Conservation (phyloP, 108 stramenopile species). For the Cylindrotheca fusiformis region DNA sequence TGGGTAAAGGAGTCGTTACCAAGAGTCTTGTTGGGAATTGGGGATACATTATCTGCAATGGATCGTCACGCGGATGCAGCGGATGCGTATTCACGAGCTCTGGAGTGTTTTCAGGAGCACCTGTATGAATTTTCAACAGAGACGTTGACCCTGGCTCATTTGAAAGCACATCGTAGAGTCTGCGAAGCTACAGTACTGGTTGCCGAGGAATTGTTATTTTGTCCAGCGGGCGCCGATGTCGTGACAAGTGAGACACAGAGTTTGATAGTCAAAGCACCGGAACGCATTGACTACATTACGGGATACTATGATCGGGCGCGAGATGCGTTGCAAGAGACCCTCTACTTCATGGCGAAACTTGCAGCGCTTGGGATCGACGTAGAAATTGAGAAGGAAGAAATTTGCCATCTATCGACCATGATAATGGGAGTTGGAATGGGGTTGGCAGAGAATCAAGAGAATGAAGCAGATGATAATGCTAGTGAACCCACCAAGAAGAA, state of each 20-base stretch:
- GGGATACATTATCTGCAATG: constrained; percentile 53
- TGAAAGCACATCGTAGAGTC: constrained; percentile 47
- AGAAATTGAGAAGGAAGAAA: constrained; percentile 67
- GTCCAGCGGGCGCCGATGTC: constrained; percentile 58
- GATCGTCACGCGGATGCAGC: constrained; percentile 65
- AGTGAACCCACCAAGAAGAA: constrained; percentile 31
- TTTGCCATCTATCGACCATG: constrained; percentile 65
- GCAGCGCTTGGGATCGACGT: constrained; percentile 44
- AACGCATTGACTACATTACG: constrained; percentile 60
- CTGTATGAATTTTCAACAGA: constrained; percentile 19
- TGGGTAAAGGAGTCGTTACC: constrained; percentile 63
- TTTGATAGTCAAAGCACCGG: constrained; percentile 55
- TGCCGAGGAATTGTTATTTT: constrained; percentile 68
- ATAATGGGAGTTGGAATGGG: constrained; percentile 70
- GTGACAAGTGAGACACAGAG: constrained; percentile 53
- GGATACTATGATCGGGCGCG: constrained; percentile 80
- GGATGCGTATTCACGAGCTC: constrained; percentile 68
- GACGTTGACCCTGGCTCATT: constrained; percentile 16
- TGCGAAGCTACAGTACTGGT: constrained; percentile 67
- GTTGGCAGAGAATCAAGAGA: constrained; percentile 33
- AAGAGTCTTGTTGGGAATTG: constrained; percentile 61
- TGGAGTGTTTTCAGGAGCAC: constrained; percentile 51
- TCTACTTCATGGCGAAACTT: constrained; percentile 62
- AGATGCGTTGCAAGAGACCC: constrained; percentile 54
- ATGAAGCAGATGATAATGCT: background rate